phyloP scores from a whole-genome alignment of 2,329 filamentous ascomycete genomes.

The Penicillium sp. region DNA sequence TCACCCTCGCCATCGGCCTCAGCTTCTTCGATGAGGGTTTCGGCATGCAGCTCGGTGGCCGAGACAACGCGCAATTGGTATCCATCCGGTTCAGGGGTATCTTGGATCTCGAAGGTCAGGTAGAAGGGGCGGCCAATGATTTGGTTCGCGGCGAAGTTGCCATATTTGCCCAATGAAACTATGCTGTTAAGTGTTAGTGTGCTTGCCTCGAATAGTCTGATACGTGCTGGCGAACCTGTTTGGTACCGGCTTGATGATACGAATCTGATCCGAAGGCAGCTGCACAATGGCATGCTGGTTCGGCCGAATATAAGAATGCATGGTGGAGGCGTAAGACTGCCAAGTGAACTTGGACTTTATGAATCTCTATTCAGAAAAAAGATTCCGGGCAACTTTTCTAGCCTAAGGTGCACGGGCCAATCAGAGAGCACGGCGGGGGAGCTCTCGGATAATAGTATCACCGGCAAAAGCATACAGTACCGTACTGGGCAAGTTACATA shows the following conservation, averaged over 20 bases:
- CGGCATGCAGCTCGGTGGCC: conserved; percentile 78
- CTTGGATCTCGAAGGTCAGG: conserved; percentile 85
- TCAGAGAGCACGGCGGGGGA: conserved; percentile 2
- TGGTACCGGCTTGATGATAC: conserved; percentile 60
- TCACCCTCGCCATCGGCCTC: conserved; percentile 40
- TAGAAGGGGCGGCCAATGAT: conserved; percentile 90
- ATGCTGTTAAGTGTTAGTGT: conserved; percentile 54
- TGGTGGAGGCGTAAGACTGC: conserved; percentile 13
- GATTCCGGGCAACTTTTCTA: conserved; percentile 14
- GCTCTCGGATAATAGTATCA: background rate
- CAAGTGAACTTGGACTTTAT: background rate
- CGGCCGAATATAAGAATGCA: conserved; percentile 42
- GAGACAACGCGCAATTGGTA: conserved; percentile 73
- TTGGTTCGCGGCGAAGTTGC: conserved; percentile 83
- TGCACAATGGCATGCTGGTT: conserved; percentile 38
- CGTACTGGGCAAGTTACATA: background rate
- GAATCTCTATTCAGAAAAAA: conserved; percentile 7
- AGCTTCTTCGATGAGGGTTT: conserved; percentile 60
- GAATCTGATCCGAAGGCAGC: conserved; percentile 57
- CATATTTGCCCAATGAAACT: conserved; percentile 89
- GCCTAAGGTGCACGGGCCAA: conserved; percentile 10
- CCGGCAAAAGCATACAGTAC: background rate
- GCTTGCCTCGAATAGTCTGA: conserved; percentile 2
- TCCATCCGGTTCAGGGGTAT: conserved; percentile 65
- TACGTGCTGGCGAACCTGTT: conserved; percentile 58